Base-by-base conservation (phyloP, 2,329 filamentous ascomycete species). In the Botryotinia convoluta region DNA sequence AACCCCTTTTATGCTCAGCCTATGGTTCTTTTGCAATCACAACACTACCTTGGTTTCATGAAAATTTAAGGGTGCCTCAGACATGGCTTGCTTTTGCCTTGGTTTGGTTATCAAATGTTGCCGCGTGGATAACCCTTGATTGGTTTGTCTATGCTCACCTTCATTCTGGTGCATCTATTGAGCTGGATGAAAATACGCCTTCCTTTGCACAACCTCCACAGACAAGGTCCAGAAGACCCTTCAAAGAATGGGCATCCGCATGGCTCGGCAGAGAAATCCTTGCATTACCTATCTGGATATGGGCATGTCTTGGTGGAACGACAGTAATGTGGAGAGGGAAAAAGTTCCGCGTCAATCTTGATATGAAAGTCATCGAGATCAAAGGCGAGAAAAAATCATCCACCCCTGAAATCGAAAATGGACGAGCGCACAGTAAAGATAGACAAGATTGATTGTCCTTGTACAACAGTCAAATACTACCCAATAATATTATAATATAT, bases 291-390 rank as follows among this genome's bases (percentile, higher is more conserved):
- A 92, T 99, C 74, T 99, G 96, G 96, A 84, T 89, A 0, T 94
- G 92, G 89, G 96, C 96, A 0, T 93, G 98, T 32, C 89, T 93
- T 77, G 91, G 95, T n/a, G 96, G 96, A 0, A 90, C 92, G 2
- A 95, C 91, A 0, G 93, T 99, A 0, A 89, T 89, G 70, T 99
- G 96, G 97, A 86, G 96, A 72, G 95, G 95, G 0, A 91, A 91
- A 79, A 87, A 85, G 42, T 98, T 98, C 81, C 89, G 88, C 78
- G 95, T 98, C 1, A 89, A 91, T 1, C 87, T 93, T 77, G 93
- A 98, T 81, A 95, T 95, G 86, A 93, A 90, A 69, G 95, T 97
- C 39, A 86, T 89, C 76, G 89, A 90, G 71, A 79, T 81, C 18
- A 75, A 75, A 64, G 22, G 32, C 26, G 73, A 51, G 10, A 42